Evolutionary conservation across 2,329 filamentous ascomycete genomes (phyloP).

Genomic region (Colletotrichum sp.): DNA sequence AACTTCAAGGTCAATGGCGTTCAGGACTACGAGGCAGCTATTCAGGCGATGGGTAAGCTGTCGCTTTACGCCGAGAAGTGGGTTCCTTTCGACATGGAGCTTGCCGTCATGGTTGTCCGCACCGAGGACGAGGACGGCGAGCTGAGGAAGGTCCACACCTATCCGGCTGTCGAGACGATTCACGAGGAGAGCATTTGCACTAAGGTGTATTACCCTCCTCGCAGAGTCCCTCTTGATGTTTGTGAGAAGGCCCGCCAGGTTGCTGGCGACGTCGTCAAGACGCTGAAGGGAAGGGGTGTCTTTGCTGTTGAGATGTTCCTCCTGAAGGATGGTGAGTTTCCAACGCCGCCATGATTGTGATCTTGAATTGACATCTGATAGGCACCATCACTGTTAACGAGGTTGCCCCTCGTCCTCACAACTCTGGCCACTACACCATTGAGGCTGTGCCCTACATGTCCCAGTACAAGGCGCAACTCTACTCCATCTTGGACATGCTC

Average conservation of each 20-base stretch:
- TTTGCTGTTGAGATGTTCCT: constrained; percentile 98
- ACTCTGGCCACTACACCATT: constrained; percentile 95
- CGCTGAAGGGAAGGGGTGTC: constrained; percentile 86
- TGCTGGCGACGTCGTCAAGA: constrained; percentile 78
- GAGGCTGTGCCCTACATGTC: constrained; percentile 86
- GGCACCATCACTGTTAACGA: constrained; percentile 80
- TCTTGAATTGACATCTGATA: constrained; percentile 24
- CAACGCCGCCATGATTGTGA: neutral
- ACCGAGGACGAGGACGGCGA: constrained; percentile 71
- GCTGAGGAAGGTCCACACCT: constrained; percentile 65
- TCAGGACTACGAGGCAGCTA: constrained; percentile 63
- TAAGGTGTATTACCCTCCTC: constrained; percentile 84
- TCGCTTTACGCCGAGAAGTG: constrained; percentile 90
- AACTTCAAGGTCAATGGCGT: constrained; percentile 57
- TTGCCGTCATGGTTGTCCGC: constrained; percentile 94
- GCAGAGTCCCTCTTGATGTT: constrained; percentile 66
- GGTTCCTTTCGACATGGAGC: constrained; percentile 83
- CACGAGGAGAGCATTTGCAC: constrained; percentile 97
- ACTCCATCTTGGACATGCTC: constrained; percentile 75
- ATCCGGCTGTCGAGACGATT: constrained; percentile 91
- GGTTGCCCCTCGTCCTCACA: constrained; percentile 77
- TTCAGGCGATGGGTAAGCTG: constrained; percentile 71
- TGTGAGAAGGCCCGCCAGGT: constrained; percentile 74
- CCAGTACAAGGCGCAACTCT: constrained; percentile 90
- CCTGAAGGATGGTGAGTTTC: constrained; percentile 64